Conservation (phyloP, 129 eudicot species). For the Flaveria linearis region DNA sequence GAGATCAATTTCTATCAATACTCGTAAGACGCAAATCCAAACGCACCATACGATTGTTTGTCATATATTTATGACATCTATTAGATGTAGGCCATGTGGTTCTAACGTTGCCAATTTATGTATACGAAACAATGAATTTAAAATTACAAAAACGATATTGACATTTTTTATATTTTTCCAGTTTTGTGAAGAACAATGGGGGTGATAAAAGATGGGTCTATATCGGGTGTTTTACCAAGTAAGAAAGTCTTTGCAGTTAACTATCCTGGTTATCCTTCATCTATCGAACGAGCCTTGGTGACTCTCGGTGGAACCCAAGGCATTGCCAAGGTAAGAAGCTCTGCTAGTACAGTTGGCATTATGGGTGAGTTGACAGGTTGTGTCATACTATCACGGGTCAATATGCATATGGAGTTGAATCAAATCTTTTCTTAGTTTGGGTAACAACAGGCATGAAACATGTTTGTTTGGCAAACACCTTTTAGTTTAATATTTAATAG, state of each 20-base stretch:
- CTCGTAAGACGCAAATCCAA: not conserved
- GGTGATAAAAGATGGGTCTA: constrained; percentile 59
- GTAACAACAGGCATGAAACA: not conserved
- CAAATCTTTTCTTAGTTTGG: not conserved
- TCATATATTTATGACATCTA: not conserved
- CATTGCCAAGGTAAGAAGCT: constrained; percentile 61
- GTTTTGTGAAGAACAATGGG: constrained; percentile 52
- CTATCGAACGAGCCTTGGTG: constrained; percentile 67
- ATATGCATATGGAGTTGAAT: not conserved
- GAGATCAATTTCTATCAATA: not conserved
- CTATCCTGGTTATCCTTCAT: constrained; percentile 93
- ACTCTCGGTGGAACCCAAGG: constrained; percentile 81
- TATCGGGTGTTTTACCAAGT: constrained; percentile 65
- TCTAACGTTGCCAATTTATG: not conserved
- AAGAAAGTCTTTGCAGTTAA: constrained; percentile 63
- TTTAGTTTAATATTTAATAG: not conserved
- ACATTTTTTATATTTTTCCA: not conserved
- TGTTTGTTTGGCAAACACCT: not conserved
- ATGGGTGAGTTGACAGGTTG: not conserved
- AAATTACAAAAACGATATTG: no score
- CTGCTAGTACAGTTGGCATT: not conserved
- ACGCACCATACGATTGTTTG: not conserved
- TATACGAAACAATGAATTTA: not conserved
- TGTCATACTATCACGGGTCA: not conserved
- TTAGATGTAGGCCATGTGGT: not conserved